Evolutionary conservation across 345 rosid species (phyloP), one percentile per base, ranked within the genome.

Genomic region (Aquilaria malaccensis): DNA sequence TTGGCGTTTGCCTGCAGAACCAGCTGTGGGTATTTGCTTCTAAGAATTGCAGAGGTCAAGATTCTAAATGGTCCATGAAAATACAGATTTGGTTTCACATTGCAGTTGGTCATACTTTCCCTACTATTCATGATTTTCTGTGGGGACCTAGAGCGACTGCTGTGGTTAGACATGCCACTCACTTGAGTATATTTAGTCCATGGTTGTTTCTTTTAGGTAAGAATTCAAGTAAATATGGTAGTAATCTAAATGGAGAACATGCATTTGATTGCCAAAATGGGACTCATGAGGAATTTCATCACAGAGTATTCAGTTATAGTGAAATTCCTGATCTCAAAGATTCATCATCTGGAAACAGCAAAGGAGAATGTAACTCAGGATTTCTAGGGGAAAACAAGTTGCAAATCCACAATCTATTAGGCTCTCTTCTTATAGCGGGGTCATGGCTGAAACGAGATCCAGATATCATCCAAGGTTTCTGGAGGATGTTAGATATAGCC

Each of bases 1-100:
- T 92, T 76, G 91, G 88, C 53, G 84, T 87, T 65, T 89, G 95
- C 86, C 61, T 75, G 71, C 74, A 64, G 70, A 81, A 86, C 68
- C 82, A 85, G 77, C 60, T 92, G 71, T 85, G 54, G 69, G 55
- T 92, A 41, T 89, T 88, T 78, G 84, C 81, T 66, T 85, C 82
- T 60, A 83, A 71, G 72, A 79, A 66, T 61, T 74, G 69, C 64
- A 73, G 76, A 59, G 72, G 76, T 72, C 81, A 65, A 60, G 69
- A 73, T 64, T 57, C 78, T 63, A 73, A 69, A 67, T 70, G 52
- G 58, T 52, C 87, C 68, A 65, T 54, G 60, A 70, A 69, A 57
- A 49, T 66, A 62, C 78, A 63, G n/a, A 59, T 68, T 69, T 92
- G 98, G 98, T 72, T 71, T 56, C 87, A 95, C 83, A 81, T 92